Evolutionary conservation across 768 basidiomycete genomes (phyloP), one percentile per base, ranked within the genome.

Genomic region (Fomitopsis serialis): DNA sequence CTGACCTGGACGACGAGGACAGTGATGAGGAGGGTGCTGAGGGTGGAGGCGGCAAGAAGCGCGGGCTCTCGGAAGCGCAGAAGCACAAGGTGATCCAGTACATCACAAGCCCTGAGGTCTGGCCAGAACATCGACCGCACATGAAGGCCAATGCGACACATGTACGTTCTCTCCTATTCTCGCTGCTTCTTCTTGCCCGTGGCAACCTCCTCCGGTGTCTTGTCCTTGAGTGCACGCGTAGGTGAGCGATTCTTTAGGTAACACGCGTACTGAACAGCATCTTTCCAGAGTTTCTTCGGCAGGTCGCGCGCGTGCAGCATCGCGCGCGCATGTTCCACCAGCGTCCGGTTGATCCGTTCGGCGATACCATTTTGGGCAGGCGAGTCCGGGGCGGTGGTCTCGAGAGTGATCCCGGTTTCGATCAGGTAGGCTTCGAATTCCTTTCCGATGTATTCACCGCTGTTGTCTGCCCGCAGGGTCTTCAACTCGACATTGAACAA

Each of bases 191-290:
- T 65, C 10, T 35, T 11, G 0, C 65, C 60, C 23, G 57, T 57
- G 23, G 63, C 56, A 1, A 53, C 58, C 34, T 69, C 61, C 9
- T 61, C 53, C 2, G 67, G 66, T 0, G 64, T 69, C 2, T 45
- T 61, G 5, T 40, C 25, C 1, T 3, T 10, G 0, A 65, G 44
- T 27, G 58, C 36, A 15, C 55, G 46, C 1, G 64, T 57, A 11
- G 66, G 58, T 12, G 52, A 36, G 2, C 57, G 21, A 54, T 65
- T 66, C 42, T 55, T 53, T 9, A 68, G 27, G 43, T 61, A 61
- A 7, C 23, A 42, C 12, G 48, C 52, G 45, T 63, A 45, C 11
- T 22, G 50, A 10, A 60, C 40, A 6, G 65, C 63, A 42, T 65
- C 54, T 1, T 43, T 44, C 66, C 66, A 67, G 9, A 66, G 52